Base-by-base conservation (phyloP, 306 rosid species). In the Prinsepia uniflora region DNA sequence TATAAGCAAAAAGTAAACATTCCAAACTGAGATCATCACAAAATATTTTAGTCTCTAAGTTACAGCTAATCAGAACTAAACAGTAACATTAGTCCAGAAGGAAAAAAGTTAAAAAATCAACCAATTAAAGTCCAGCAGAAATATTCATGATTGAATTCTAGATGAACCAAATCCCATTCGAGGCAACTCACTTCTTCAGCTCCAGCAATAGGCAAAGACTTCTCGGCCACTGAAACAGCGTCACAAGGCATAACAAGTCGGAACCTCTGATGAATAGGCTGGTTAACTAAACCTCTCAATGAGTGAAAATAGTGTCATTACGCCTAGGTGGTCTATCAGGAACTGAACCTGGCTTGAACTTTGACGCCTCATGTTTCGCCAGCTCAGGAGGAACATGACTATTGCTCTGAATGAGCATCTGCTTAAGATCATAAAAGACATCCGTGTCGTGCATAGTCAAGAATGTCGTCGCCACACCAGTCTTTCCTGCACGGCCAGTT, bases 401-500 rank as follows among this genome's bases (percentile, higher is more conserved):
- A 30, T 86, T 87, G 62, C 87, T 90, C 76, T 87, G 88, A 56
- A 81, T 64, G 22, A 90, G 94, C 94, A 86, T 90, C 85, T 87
- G 96, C 76, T 90, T 90, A 71, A 90, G 89, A 71, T 90, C 93
- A 81, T 90, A 90, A 57, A 87, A 90, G 75, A 90, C 96, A 43
- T 87, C 93, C n/a, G 79, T 22, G 75, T 90, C 93, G 2, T 84
- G 88, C 71, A 90, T 73, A 61, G 96, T 90, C 79, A 90, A 24
- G 30, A 24, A 90, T 0, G 96, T 90, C 14, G 96, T 77, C 24
- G 93, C 96, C 71, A 84, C 85, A 61, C 96, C 96, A 0, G 91
- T 87, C 86, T 90, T 90, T 65, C 96, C 93, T 5, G 93, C 96
- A 80, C 96, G 92, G 19, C 96, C 96, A 7, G 96, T 90, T 48